These are phyloP conservation scores for Phlebiopsis flavidoalba DNA, from an alignment of 768 basidiomycete species.

Conservation along the genomic window DNA sequence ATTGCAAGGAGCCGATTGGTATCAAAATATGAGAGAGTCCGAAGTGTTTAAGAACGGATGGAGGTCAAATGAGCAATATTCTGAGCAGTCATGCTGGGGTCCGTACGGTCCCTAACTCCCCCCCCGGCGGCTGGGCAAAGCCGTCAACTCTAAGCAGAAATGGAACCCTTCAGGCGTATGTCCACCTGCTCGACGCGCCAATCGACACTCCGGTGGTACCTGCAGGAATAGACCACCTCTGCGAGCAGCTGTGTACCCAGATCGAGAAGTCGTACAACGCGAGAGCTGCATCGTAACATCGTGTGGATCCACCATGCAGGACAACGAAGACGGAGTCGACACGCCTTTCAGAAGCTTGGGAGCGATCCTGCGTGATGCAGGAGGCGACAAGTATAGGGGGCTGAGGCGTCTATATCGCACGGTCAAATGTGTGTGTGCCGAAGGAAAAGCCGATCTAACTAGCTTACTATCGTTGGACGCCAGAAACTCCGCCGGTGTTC, in stretches of 20 bases:
- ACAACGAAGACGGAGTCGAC: conserved; percentile 41
- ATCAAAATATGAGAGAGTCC: background rate
- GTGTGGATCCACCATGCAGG: conserved; percentile 23
- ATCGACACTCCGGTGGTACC: conserved; percentile 59
- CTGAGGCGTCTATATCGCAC: conserved; percentile 41
- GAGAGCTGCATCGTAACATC: conserved; percentile 26
- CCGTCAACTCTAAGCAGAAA: conserved; percentile 16
- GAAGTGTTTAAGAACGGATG: background rate
- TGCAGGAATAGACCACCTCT: conserved; percentile 34
- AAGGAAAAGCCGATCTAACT: background rate
- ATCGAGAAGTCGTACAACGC: conserved; percentile 29
- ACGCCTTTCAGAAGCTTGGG: conserved; percentile 52
- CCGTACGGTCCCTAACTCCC: too few species aligned
- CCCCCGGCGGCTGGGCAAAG: too few species aligned
- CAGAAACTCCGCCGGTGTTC: conserved; percentile 50
- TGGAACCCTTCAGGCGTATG: conserved; percentile 40
- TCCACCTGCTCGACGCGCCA: conserved; percentile 68
- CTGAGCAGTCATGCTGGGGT: background rate
- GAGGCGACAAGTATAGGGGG: conserved; percentile 49
- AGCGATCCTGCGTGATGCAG: conserved; percentile 42
- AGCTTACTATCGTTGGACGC: conserved; percentile 52
- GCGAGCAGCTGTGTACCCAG: conserved; percentile 32
- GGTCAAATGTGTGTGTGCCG: background rate
- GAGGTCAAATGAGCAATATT: background rate
- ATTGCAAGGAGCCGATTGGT: background rate